Evolutionary conservation across 2,329 filamentous ascomycete species (phyloP).

Genomic region (Colletotrichum zoysiae): DNA sequence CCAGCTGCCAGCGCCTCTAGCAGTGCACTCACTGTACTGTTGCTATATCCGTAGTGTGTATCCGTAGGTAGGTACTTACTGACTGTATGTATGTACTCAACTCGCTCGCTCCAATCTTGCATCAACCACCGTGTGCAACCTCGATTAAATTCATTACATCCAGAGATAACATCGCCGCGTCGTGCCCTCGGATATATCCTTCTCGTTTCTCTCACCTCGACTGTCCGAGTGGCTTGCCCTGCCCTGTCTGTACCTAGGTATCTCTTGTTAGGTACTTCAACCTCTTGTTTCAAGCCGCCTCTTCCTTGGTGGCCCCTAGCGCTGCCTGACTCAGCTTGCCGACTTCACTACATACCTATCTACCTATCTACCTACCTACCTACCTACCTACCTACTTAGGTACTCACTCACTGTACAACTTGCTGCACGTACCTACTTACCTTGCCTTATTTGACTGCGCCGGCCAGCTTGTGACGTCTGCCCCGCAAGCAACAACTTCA

Average conservation of each 20-base stretch:
- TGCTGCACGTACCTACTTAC: neutral
- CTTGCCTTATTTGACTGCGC: neutral
- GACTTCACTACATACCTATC: constrained; percentile 2
- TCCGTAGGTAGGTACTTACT: too few relatives aligned
- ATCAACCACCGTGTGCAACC: neutral
- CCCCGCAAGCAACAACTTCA: constrained; percentile 27
- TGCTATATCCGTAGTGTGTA: too few relatives aligned
- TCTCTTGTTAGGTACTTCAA: neutral
- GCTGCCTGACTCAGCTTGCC: constrained; percentile 37
- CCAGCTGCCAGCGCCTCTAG: constrained; percentile 14
- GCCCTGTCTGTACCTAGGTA: too few relatives aligned
- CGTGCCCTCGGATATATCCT: neutral
- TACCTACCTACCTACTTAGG: neutral
- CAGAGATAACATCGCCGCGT: neutral
- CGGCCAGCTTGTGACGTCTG: constrained; percentile 31
- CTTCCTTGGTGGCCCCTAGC: constrained; percentile 3
- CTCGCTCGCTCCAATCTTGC: too few relatives aligned
- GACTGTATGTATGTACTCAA: too few relatives aligned
- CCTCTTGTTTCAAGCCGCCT: constrained; percentile 24
- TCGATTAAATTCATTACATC: neutral
- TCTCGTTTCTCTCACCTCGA: constrained; percentile 6
- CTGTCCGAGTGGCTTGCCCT: neutral
- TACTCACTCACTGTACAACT: neutral
- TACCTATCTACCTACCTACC: neutral
- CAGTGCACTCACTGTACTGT: too few relatives aligned